Base-by-base conservation (phyloP, 148 eudicot genomes). In the Dianthus caryophyllus region DNA sequence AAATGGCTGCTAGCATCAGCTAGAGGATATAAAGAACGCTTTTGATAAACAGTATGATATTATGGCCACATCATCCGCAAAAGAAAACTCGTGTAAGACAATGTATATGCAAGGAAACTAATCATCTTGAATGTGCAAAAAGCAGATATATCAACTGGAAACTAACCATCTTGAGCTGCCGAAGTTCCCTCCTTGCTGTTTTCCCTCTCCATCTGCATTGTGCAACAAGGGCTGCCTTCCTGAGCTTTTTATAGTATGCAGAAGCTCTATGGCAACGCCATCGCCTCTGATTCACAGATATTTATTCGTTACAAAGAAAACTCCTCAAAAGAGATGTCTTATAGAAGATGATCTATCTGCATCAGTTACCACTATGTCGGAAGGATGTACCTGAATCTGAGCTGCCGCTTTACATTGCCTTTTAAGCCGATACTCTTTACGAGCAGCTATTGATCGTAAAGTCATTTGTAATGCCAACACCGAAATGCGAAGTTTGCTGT, bases 161-260 rank as follows among this genome's bases (percentile, higher is more conserved):
- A 75, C 82, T 72, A 20, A 95, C 99, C 94, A 83, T 86, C 85
- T 90, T 95, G 70, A 90, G 97, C 85, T 74, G 83, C 72, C 96
- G 79, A 58, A 95, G 68, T 71, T 95, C 90, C 75, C 68, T 76
- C 72, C 79, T 86, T 47, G 85, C 99, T 61, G 74, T 68, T 83
- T 70, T 86, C 44, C 93, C 96, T 66, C 99, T 88, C 99, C 96
- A 88, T 77, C 88, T 83, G 85, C 94, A 84, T 67, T 95, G 99
- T 62, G 97, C 67, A 73, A 81, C 70, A 69, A 95, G 47, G 71
- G 87, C 76, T 75, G 96, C 97, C 75, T 82, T 81, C 73, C 69
- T 88, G 56, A 90, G 91, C 72, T 79, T 82, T 69, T 67, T 86
- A 62, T 88, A 88, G 76, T 79, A 81, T 68, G 85, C 75, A 18